Evolutionary conservation across 257 asterid genomes (phyloP), one percentile per base, ranked within the genome.

Genomic region (Solanum medicagineum): DNA sequence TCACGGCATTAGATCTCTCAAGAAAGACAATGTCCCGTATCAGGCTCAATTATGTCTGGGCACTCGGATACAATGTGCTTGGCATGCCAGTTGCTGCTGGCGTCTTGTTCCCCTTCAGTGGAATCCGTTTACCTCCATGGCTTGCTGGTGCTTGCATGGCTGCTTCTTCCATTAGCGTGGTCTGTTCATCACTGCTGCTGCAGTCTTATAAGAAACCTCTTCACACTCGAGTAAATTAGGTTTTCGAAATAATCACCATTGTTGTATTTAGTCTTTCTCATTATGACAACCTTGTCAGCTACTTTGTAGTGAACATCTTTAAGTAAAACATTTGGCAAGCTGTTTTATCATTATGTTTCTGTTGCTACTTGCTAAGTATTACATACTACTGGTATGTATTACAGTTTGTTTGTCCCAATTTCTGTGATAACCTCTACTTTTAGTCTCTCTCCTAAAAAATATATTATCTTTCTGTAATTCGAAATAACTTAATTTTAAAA

Each of bases 71-170:
- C 89, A 95, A 95, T 79, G 75, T 95, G 14, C 97, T 95, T 0
- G 98, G 93, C 74, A 93, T 95, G 96, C 99, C 99, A 1, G 87
- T 95, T 85, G 99, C 99, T 87, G 97, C 99, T 15, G 99, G 98
- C 7, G 79, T 95, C 53, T 82, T 95, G 44, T 95, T 83, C 89
- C 99, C 99, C 8, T 93, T 93, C 85, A 92, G 91, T 0, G 99
- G 98, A 42, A 89, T 95, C 56, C 97, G 98, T 36, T 87, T 95
- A 2, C 98, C 98, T 2, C 99, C 99, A 55, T 94, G 99, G 99
- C 96, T 95, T 65, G 99, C 99, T 17, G 97, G 99, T 47, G 99
- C 99, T 47, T 94, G 98, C 93, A 95, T 95, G 99, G 99, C 99
- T 36, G 98, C 98, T 40, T 95, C 99, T 7, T 95, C 99, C 6